A percentile compares a stretch with the other conserved stretches of the same genome.
Conservation (phyloP, 2,329 filamentous ascomycete species). For the Pseudopithomyces maydicus region DNA sequence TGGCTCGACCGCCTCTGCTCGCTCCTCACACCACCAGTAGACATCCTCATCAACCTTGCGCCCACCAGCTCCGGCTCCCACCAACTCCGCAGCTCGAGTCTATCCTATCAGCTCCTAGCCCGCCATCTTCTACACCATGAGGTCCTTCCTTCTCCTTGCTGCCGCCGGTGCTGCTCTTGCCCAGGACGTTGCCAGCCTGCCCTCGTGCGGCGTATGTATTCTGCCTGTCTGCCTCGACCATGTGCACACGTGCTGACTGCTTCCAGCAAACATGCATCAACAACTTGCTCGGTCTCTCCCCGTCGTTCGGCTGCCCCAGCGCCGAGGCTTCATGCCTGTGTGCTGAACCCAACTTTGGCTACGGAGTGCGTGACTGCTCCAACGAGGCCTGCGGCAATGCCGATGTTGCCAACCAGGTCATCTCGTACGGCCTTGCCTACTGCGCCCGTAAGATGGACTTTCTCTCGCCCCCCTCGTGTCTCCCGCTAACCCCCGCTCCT, state of each 20-base stretch:
- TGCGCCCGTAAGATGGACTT: slow-evolving; percentile 33
- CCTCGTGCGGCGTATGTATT: slow-evolving; percentile 45
- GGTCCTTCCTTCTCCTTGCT: slow-evolving; percentile 45
- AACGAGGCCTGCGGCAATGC: slow-evolving; percentile 44
- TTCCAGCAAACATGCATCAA: slow-evolving; percentile 48
- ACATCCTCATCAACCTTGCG: slow-evolving; percentile 9
- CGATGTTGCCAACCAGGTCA: slow-evolving; percentile 32
- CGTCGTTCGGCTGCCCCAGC: slow-evolving; percentile 46
- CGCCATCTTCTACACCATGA: slow-evolving; percentile 38
- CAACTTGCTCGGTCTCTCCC: slow-evolving; percentile 53
- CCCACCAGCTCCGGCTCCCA: slow-evolving; percentile 6
- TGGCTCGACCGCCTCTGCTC: slow-evolving; percentile 1
- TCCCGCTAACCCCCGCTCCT: neutral
- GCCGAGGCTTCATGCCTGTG: slow-evolving; percentile 52
- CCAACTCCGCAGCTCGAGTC: slow-evolving; percentile 7
- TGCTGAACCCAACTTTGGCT: slow-evolving; percentile 50
- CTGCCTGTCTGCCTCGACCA: neutral
- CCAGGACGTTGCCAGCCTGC: slow-evolving; percentile 33
- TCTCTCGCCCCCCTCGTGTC: neutral
- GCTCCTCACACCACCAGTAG: slow-evolving; percentile 5
- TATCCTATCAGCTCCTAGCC: slow-evolving; percentile 28
- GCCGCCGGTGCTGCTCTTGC: slow-evolving; percentile 40
- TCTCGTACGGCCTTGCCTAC: slow-evolving; percentile 39
- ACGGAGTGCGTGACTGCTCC: slow-evolving; percentile 56
- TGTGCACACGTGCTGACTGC: neutral